A percentile compares a stretch with the other conserved stretches of the same genome.
These are phyloP conservation scores for Suillus placidus DNA, from an alignment of 768 basidiomycete species.

Conservation along the genomic window DNA sequence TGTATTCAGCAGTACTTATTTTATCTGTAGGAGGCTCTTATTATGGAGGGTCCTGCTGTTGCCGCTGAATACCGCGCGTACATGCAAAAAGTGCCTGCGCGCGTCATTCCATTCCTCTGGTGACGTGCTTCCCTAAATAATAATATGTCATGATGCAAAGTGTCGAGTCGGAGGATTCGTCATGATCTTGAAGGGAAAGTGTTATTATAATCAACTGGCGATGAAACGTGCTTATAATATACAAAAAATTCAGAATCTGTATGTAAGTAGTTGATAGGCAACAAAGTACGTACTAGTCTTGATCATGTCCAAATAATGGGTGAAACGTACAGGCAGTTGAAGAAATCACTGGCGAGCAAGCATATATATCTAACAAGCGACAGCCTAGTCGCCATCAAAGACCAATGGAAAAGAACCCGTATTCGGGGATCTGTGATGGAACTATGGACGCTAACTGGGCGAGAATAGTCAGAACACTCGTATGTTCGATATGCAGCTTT, in stretches of 20 bases:
- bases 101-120: conserved; percentile 35
- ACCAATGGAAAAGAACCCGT: too few species aligned
- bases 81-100: conserved; percentile 31
- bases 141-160: not conserved
- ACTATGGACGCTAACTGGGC: too few species aligned
- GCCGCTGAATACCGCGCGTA: conserved; percentile 34
- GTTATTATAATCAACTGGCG: not conserved
- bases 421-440: too few species aligned
- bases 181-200: not conserved
- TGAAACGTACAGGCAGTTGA: not conserved
- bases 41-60: conserved; percentile 25
- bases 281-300: not conserved
- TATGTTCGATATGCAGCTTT: too few species aligned
- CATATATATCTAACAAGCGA: not conserved
- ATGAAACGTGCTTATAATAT: not conserved
- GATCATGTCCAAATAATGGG: not conserved
- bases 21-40: conserved; percentile 30
- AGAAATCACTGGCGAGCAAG: not conserved
- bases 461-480: too few species aligned
- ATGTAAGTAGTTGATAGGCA: not conserved
- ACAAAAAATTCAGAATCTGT: not conserved
- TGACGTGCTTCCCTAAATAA: conserved; percentile 12
- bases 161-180: not conserved
- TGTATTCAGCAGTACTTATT: conserved; percentile 1
- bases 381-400: too few species aligned